A percentile compares a stretch with the other conserved stretches of the same genome.
phyloP scores from a whole-genome alignment of 345 rosid genomes.

The Reutealis trisperma region DNA sequence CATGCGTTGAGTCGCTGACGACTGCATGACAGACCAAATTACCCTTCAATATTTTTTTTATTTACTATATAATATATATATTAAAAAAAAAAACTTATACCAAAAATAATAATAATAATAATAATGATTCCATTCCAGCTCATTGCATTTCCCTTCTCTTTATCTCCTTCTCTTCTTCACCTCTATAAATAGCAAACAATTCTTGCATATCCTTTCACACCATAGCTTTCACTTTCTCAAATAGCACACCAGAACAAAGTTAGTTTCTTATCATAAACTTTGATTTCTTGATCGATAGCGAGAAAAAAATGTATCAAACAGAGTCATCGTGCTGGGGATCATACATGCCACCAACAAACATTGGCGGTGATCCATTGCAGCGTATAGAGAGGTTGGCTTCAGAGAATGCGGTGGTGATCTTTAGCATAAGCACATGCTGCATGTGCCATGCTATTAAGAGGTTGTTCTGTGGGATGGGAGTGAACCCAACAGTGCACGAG shows the following conservation, averaged over 20 bases:
- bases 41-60: neutral
- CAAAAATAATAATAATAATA: neutral
- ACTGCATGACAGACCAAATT: conserved; percentile 9
- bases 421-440: conserved; percentile 90
- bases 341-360: conserved; percentile 32
- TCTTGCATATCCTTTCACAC: conserved; percentile 26
- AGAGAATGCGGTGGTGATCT: conserved; percentile 87
- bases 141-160: neutral
- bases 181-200: conserved; percentile 50
- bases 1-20: conserved; percentile 37
- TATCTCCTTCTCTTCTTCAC: neutral
- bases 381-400: conserved; percentile 68
- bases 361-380: conserved; percentile 43
- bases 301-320: conserved; percentile 51
- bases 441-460: conserved; percentile 94
- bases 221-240: conserved; percentile 11
- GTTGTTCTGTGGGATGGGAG: conserved; percentile 88
- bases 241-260: no score
- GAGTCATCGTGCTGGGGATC: conserved; percentile 53
- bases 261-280: no score
- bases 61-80: neutral
- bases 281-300: no score
- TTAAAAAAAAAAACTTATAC: no score
- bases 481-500: conserved; percentile 86
- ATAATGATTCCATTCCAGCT: neutral